Base-by-base conservation (phyloP, 2,329 filamentous ascomycete genomes). In the Chaetomiaceae sp. region DNA sequence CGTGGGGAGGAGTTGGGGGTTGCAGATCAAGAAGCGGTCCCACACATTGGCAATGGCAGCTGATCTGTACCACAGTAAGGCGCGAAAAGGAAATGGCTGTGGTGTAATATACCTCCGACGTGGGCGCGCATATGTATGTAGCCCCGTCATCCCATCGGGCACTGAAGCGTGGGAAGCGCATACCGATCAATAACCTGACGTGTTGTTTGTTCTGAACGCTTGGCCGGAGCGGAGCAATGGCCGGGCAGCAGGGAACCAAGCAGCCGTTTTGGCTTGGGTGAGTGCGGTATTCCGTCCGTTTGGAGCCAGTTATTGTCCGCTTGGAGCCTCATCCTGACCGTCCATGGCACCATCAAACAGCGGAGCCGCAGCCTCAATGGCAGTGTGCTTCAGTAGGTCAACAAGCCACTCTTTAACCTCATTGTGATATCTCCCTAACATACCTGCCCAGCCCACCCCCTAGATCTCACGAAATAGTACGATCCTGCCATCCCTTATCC, bases 391-490 rank as follows among this genome's bases (percentile, higher is more conserved):
- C 47, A 60, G 56, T 60, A 54, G 39, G 58, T 55, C 21, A 23
- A 47, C 21, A 25, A 34, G 5, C 43, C 20, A 17, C 14, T 17
- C 17, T 5, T 41, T 16, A 8, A 16, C 23, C 9, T 16, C n/a
- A 16, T 10, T 39, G 5, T 19, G 25, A 44, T 25, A 5, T 40
- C n/a, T 16, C 39, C 13, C 50, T 54, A 25, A 50, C 47, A 47
- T 38, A 33, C 34, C 25, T 30, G 16, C 16, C n/a, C 33, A 60
- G 56, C 58, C 8, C 58, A 58, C 16, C 58, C 56, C 2, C 39
- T 60, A 34, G 56, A 60, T 46, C 56, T 58, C 34, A 60, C 58
- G 40, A 58, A 58, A 47, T 58, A 60, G 56, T 58, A 57, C 17
- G 56, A 10, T 16, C 31, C 19, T 14, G 4, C 12, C 17, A 9